Percentiles rank a stretch among this genome's conserved stretches.
Conservation (phyloP, 179 eudicot genomes). For the Heliamphora pulchella region DNA sequence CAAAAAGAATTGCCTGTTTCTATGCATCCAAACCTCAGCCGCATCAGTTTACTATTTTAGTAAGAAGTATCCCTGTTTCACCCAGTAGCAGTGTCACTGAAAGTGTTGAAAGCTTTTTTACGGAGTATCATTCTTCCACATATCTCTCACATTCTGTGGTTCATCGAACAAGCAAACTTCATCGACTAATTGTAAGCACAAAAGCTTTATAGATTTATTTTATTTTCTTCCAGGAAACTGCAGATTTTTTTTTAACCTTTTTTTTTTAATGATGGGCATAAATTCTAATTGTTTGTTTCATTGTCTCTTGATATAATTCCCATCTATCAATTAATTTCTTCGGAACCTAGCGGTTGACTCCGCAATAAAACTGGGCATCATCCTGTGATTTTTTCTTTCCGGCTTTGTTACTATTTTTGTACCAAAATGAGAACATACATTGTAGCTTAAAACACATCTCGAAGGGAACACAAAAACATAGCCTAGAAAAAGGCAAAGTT, state of each 20-base stretch:
- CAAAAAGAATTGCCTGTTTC: slow-evolving; percentile 67
- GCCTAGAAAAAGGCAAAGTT: too few relatives aligned
- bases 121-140: slow-evolving; percentile 61
- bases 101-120: slow-evolving; percentile 70
- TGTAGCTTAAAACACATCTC: too few relatives aligned
- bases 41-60: slow-evolving; percentile 74
- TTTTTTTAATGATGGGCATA: not conserved
- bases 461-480: too few relatives aligned
- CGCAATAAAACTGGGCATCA: too few relatives aligned
- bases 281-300: not conserved
- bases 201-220: not conserved
- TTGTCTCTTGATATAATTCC: not conserved
- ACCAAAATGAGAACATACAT: too few relatives aligned
- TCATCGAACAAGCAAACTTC: slow-evolving; percentile 52
- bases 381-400: too few relatives aligned
- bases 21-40: slow-evolving; percentile 81
- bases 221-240: not conserved
- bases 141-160: slow-evolving; percentile 75
- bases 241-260: not conserved
- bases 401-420: too few relatives aligned
- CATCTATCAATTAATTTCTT: too few relatives aligned
- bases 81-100: slow-evolving; percentile 57
- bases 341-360: too few relatives aligned
- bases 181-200: slow-evolving; percentile 60
- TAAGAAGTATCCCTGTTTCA: slow-evolving; percentile 70